Conservation (phyloP, 1,284 basidiomycete genomes). For the Heterobasidion irregulare region DNA sequence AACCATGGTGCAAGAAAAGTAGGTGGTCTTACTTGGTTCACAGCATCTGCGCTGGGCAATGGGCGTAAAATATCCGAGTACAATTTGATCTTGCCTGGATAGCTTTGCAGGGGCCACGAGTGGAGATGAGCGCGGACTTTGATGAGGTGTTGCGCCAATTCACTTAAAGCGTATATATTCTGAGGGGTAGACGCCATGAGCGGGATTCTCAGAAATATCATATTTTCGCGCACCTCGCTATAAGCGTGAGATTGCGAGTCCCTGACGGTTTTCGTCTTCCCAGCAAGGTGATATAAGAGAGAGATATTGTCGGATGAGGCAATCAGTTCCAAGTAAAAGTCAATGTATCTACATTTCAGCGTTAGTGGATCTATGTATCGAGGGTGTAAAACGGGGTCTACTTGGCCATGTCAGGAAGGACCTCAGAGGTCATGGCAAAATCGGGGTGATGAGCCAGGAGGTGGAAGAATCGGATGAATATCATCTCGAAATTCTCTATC, state of each 20-base stretch:
- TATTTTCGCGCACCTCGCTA: conserved; percentile 48
- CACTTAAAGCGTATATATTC: conserved; percentile 87
- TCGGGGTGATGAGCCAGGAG: conserved; percentile 93
- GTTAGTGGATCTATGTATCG: not conserved
- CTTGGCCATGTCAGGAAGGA: conserved; percentile 68
- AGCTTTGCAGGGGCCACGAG: conserved; percentile 73
- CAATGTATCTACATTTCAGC: conserved; percentile 60
- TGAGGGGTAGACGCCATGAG: conserved; percentile 22
- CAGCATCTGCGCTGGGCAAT: conserved; percentile 52
- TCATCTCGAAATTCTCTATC: conserved; percentile 68
- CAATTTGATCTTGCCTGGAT: conserved; percentile 75
- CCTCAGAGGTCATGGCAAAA: conserved; percentile 55
- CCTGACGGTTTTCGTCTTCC: conserved; percentile 80
- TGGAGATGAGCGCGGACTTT: conserved; percentile 57
- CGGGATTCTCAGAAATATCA: not conserved
- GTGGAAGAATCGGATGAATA: conserved; percentile 82
- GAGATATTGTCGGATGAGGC: conserved; percentile 74
- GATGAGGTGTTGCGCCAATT: conserved; percentile 85
- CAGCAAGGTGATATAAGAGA: conserved; percentile 77
- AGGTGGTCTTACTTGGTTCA: conserved; percentile 39
- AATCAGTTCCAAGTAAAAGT: conserved; percentile 80
- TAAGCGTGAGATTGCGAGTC: conserved; percentile 61
- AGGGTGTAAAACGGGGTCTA: conserved; percentile 23
- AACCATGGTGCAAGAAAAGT: not conserved
- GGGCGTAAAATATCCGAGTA: conserved; percentile 78